Base-by-base conservation (phyloP, 106 monocot genomes). In the Cymbidium sinense region DNA sequence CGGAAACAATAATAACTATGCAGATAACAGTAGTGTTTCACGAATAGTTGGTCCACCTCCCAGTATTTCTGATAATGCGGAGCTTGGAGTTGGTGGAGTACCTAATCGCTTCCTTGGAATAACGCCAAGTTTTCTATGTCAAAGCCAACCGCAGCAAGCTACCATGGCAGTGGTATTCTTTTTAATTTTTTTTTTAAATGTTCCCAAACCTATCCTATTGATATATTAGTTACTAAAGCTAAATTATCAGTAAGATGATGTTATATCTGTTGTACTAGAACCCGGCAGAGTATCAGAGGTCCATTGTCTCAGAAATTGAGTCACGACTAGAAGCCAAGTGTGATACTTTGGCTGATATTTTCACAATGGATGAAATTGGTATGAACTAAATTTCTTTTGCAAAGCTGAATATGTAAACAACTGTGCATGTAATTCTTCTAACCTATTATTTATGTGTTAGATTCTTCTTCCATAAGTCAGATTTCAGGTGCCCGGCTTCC, bases 71-170 rank as follows among this genome's bases (percentile, higher is more conserved):
- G 90, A 89, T 79, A 19, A 23, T 33, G 79, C 43, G 64, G 99
- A 99, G 62, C 87, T 89, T 83, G 94, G 90, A 62, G 90, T 99
- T 83, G 94, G 94, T 64, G 99, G 99, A 25, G 94, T 95, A 11
- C 90, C 92, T 70, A 85, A 95, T 84, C 83, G 89, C 64, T 99
- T 99, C 85, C 94, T 99, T 77, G 99, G 99, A 78, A 76, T 99
- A 31, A 95, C 90, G 10, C 80, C 90, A 70, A 79, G 78, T 71
- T 99, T 87, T 80, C 80, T 99, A 61, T 87, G 87, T 81, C 88
- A 95, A 79, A 84, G 90, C 30, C 99, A 99, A 58, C 81, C 85
- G 65, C 80, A 93, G 29, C 85, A 99, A 41, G 79, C 86, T 74
- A 75, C 85, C 52, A 81, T 86, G 85, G 44, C 64, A 64, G 80